A percentile compares a stretch with the other conserved stretches of the same genome.
Conservation (phyloP, 2,329 filamentous ascomycete genomes). For the Colletotrichum sp. region DNA sequence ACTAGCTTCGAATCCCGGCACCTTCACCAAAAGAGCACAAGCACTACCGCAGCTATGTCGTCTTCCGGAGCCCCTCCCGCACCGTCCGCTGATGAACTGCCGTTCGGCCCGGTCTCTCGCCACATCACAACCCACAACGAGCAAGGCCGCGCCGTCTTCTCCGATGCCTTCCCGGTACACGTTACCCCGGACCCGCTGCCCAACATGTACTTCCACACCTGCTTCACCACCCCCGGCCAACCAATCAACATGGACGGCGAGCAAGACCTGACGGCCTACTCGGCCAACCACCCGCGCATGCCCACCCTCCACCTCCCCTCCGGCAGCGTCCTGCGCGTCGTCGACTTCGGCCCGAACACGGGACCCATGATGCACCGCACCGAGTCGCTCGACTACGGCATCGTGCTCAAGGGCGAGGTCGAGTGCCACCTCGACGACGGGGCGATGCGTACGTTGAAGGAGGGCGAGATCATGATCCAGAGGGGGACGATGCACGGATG, state of each 20-base stretch:
- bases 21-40: neutral
- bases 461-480: conserved; percentile 50
- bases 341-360: conserved; percentile 19
- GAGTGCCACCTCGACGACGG: conserved; percentile 50
- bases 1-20: neutral
- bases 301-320: conserved; percentile 14
- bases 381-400: conserved; percentile 48
- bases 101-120: conserved; percentile 9
- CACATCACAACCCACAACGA: conserved; percentile 29
- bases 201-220: conserved; percentile 23
- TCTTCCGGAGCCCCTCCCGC: neutral
- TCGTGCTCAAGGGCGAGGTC: conserved; percentile 49
- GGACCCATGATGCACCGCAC: conserved; percentile 46
- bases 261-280: conserved; percentile 12
- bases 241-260: conserved; percentile 19
- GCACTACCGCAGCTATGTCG: neutral
- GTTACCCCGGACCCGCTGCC: conserved; percentile 13
- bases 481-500: conserved; percentile 45
- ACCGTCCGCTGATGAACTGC: neutral
- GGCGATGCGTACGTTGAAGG: conserved; percentile 37
- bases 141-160: conserved; percentile 28
- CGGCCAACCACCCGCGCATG: conserved; percentile 16
- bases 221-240: conserved; percentile 22
- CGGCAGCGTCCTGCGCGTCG: conserved; percentile 18
- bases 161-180: conserved; percentile 19